Evolutionary conservation across 352 stramenopile genomes (phyloP), one percentile per base, ranked within the genome.

Genomic region (Phytopythium mirpurense): DNA sequence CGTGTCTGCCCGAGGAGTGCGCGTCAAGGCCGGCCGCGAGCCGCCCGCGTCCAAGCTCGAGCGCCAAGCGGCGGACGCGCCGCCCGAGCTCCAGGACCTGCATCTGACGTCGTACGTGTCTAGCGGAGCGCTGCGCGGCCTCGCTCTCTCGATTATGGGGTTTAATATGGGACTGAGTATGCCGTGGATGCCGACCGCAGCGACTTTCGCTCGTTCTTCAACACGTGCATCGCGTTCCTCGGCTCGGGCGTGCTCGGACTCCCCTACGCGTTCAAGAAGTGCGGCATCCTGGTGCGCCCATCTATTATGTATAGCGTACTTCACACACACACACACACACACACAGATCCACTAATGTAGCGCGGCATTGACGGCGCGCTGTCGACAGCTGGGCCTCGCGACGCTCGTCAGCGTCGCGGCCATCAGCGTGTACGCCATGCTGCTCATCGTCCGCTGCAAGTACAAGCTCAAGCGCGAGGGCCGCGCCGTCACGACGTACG

Each of bases 191-290:
- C n/a, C n/a, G n/a, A n/a, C n/a, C 41, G 19, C 48, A 83, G 73
- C 9, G 78, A 88, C 54, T 38, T 70, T 15, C 78, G 78, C 46
- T 83, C 68, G 40, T 90, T 90, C 51, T 63, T 70, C n/a, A 90
- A 90, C 54, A 80, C 73, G 19, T 80, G 95, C 53, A 97, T 98
- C 60, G 87, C 83, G 16, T 98, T 98, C 69, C 73, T 98, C 0
- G 91, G 91, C 23, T 95, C 91, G 6, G 91, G 91, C 27, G 79
- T 97, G 11, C 67, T 98, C 21, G 91, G 89, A 0, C 62, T 97
- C 9, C 91, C 91, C 10, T 95, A 89, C 65, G 91, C 90, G 19
- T 97, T 98, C 66, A 82, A 78, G 29, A 74, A 89, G 52, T 85
- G 73, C 31, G 91, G 91, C 24, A 95, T 95, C 49, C 45, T 97